These are phyloP conservation scores for Chytriomyces confervae DNA, from an alignment of 192 early-diverging fungal genomes.

Conservation along the genomic window DNA sequence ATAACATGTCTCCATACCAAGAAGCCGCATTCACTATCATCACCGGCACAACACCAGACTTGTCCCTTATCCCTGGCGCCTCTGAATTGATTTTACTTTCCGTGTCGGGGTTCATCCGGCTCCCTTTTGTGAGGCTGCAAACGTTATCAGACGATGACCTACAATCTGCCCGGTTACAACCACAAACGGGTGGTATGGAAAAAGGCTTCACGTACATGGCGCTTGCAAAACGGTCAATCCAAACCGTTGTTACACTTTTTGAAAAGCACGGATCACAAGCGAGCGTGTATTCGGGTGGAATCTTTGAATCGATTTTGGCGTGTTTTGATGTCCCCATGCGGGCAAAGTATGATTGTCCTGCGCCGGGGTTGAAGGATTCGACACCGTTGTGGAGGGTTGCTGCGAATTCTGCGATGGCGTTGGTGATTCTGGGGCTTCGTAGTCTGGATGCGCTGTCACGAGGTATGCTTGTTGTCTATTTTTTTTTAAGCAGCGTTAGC, in stretches of 20 bases:
- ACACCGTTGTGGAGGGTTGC: constrained; percentile 77
- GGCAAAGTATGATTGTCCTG: constrained; percentile 76
- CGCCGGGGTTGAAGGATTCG: constrained; percentile 69
- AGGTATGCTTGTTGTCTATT: constrained; percentile 11
- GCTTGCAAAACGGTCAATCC: constrained; percentile 68
- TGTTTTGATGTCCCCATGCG: constrained; percentile 75
- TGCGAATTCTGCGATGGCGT: constrained; percentile 64
- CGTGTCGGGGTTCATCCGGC: constrained; percentile 45
- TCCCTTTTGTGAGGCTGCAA: constrained; percentile 48
- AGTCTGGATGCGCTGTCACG: constrained; percentile 28
- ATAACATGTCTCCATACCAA: constrained; percentile 73
- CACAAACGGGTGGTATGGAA: constrained; percentile 30
- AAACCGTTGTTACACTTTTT: constrained; percentile 60
- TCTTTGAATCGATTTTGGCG: constrained; percentile 48
- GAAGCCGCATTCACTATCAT: constrained; percentile 67
- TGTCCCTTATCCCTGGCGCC: constrained; percentile 30
- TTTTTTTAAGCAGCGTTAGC: constrained; percentile 11
- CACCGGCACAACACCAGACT: constrained; percentile 40
- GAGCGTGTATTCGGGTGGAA: constrained; percentile 52
- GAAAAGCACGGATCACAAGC: constrained; percentile 54
- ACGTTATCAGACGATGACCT: neutral
- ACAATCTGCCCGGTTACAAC: constrained; percentile 8
- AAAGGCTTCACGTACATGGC: constrained; percentile 75
- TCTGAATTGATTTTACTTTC: constrained; percentile 38
- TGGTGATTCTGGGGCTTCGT: constrained; percentile 52